These are phyloP conservation scores for Fusarium sp. DNA, from an alignment of 2,329 filamentous ascomycete genomes.

Conservation along the genomic window DNA sequence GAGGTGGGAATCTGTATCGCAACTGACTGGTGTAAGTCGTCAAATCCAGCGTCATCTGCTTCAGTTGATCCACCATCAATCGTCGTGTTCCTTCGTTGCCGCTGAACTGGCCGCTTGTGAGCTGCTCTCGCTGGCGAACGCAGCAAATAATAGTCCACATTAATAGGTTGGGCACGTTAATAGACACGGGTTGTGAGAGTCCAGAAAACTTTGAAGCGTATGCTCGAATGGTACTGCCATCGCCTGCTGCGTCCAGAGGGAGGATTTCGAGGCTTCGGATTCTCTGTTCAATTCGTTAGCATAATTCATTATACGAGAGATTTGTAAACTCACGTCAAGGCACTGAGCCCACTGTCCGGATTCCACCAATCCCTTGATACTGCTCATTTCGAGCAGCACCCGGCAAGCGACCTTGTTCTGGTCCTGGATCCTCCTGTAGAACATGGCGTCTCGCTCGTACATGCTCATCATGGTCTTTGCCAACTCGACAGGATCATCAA, in stretches of 20 bases:
- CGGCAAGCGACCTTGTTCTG: conserved; percentile 68
- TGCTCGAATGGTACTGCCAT: conserved; percentile 81
- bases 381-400: conserved; percentile 70
- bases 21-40: conserved; percentile 95
- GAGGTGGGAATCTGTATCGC: conserved; percentile 87
- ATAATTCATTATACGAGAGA: not conserved
- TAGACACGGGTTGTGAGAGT: conserved; percentile 82
- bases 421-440: conserved; percentile 67
- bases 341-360: conserved; percentile 66
- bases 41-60: conserved; percentile 86
- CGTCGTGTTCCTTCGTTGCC: conserved; percentile 74
- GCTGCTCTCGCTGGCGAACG: conserved; percentile 78
- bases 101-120: conserved; percentile 78
- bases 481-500: conserved; percentile 71
- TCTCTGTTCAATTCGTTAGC: conserved; percentile 61
- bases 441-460: conserved; percentile 72
- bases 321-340: conserved; percentile 64
- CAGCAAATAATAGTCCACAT: conserved; percentile 95
- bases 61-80: conserved; percentile 75
- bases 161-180: conserved; percentile 89
- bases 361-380: conserved; percentile 69
- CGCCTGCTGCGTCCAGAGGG: conserved; percentile 79
- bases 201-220: conserved; percentile 84
- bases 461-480: conserved; percentile 72
- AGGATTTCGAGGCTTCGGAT: conserved; percentile 83